Evolutionary conservation across 1,284 basidiomycete species (phyloP).

Genomic region (Polyporus tsugae): DNA sequence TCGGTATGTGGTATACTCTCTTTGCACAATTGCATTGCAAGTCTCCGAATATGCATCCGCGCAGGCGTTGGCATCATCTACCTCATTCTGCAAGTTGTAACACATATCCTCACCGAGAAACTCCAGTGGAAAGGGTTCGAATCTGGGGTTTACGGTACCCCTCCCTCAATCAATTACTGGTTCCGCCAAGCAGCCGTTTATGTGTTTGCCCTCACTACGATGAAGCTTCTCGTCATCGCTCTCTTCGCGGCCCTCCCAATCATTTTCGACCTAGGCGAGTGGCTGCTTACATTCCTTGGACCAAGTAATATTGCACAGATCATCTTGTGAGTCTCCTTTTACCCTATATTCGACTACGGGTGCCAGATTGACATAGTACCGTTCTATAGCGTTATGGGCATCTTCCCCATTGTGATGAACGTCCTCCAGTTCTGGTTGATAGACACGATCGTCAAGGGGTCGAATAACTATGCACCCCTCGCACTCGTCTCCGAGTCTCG

Average conservation of each 20-base stretch:
- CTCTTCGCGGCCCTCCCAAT: slow-evolving; percentile 78
- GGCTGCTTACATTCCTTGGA: slow-evolving; percentile 85
- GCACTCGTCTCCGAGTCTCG: slow-evolving; percentile 48
- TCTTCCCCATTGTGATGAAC: slow-evolving; percentile 96
- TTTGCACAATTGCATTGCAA: neutral
- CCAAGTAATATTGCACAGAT: slow-evolving; percentile 76
- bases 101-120: slow-evolving; percentile 71
- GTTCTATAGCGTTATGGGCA: slow-evolving; percentile 80
- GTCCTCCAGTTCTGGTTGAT: slow-evolving; percentile 90
- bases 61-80: slow-evolving; percentile 89
- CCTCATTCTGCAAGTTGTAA: slow-evolving; percentile 75
- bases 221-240: slow-evolving; percentile 89
- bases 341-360: neutral
- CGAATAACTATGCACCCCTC: slow-evolving; percentile 46
- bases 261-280: slow-evolving; percentile 80
- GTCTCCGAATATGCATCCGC: slow-evolving; percentile 5
- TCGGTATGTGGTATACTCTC: slow-evolving; percentile 58
- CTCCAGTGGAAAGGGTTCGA: slow-evolving; percentile 80
- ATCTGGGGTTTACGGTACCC: slow-evolving; percentile 88
- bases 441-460: slow-evolving; percentile 86
- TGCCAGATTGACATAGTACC: neutral
- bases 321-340: slow-evolving; percentile 69
- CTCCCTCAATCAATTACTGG: slow-evolving; percentile 81
- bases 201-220: slow-evolving; percentile 82
- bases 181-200: slow-evolving; percentile 88